phyloP scores from a whole-genome alignment of 2,329 filamentous ascomycete genomes.

The Stenocarpella maydis region DNA sequence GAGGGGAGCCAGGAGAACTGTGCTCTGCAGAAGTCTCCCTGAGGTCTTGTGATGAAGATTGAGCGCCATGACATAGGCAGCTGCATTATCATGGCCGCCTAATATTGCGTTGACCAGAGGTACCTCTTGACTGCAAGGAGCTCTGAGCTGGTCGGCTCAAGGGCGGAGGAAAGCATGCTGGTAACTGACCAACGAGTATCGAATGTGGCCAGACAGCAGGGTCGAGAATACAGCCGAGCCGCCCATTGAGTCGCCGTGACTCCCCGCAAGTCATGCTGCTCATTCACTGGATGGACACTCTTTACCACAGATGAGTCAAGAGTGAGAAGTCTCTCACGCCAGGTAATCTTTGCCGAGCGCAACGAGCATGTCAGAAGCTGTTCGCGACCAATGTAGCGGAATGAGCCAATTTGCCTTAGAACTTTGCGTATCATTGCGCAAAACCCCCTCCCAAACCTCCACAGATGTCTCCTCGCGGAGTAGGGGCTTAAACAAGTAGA shows the following conservation, averaged over 20 bases:
- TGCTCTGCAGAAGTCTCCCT: not conserved
- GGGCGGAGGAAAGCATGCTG: not conserved
- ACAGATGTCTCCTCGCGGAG: not conserved
- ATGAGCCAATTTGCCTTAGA: not conserved
- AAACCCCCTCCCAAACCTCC: not conserved
- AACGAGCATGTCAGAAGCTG: not conserved
- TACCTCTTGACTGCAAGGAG: not conserved
- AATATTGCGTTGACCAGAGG: not conserved
- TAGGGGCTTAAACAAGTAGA: not conserved
- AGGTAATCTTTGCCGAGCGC: no score
- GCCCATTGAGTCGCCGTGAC: not conserved
- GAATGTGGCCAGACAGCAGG: not conserved
- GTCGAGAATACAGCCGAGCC: not conserved
- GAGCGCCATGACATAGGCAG: not conserved
- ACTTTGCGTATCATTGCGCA: not conserved
- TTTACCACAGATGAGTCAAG: not conserved
- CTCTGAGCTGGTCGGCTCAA: not conserved
- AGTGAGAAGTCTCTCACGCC: not conserved
- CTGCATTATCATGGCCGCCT: no score
- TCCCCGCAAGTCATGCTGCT: not conserved
- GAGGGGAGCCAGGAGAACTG: not conserved
- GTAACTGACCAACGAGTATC: not conserved
- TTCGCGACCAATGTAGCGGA: not conserved
- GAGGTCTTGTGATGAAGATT: not conserved
- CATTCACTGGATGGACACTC: not conserved